phyloP scores from a whole-genome alignment of 495 filamentous ascomycete genomes.

The Extremus antarcticus region DNA sequence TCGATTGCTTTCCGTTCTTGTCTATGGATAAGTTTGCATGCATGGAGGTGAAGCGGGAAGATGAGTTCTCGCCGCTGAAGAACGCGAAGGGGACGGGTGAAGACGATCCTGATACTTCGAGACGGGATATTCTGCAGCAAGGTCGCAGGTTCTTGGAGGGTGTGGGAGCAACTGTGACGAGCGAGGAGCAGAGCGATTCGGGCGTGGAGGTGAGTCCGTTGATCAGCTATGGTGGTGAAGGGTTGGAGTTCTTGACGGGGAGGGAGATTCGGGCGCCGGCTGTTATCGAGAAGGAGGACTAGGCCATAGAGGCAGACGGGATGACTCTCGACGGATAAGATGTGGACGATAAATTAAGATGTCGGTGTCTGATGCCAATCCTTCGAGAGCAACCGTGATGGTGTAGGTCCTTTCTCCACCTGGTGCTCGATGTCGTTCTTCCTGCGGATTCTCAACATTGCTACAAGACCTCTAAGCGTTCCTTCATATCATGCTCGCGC shows the following conservation, averaged over 20 bases:
- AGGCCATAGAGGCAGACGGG: no score
- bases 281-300: slow-evolving; percentile 58
- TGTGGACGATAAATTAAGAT: not conserved
- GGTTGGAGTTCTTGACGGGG: slow-evolving; percentile 64
- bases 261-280: slow-evolving; percentile 66
- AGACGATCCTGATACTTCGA: slow-evolving; percentile 90
- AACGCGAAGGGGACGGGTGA: slow-evolving; percentile 84
- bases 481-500: no score
- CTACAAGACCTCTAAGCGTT: no score
- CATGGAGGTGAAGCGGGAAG: slow-evolving; percentile 91
- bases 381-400: not conserved
- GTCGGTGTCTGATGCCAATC: no score
- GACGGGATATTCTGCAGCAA: slow-evolving; percentile 76
- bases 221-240: slow-evolving; percentile 92
- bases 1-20: slow-evolving; percentile 92
- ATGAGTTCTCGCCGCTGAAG: slow-evolving; percentile 98
- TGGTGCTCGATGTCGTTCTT: no score
- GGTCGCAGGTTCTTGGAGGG: slow-evolving; percentile 73
- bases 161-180: slow-evolving; percentile 65
- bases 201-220: slow-evolving; percentile 89
- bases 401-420: no score
- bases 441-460: no score
- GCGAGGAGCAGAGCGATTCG: slow-evolving; percentile 49
- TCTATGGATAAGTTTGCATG: slow-evolving; percentile 81
- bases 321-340: no score